These are phyloP conservation scores for Elasticomyces elasticus DNA, from an alignment of 495 filamentous ascomycete genomes.

Conservation along the genomic window DNA sequence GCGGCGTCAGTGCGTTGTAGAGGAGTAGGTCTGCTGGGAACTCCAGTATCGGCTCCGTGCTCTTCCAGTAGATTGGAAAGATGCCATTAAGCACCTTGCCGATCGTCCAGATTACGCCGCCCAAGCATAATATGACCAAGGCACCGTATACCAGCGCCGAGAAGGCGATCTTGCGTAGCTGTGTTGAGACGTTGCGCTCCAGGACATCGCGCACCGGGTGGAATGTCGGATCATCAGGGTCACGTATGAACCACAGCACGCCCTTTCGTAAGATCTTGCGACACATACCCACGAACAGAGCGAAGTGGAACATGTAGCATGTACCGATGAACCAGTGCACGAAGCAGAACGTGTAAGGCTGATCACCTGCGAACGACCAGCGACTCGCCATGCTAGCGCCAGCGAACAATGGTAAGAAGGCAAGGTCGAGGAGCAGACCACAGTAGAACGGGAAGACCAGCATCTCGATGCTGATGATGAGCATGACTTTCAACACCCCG, in stretches of 20 bases:
- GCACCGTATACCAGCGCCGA: constrained; percentile 93
- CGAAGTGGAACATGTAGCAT: constrained; percentile 99
- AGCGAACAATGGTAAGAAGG: constrained; percentile 80
- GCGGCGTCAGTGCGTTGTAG: constrained; percentile 90
- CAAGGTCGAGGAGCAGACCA: constrained; percentile 78
- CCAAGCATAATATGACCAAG: constrained; percentile 83
- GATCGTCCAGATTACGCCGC: constrained; percentile 92
- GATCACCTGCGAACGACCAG: constrained; percentile 60
- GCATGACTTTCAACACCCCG: constrained; percentile 92
- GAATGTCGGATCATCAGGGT: constrained; percentile 97
- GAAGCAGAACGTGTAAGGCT: constrained; percentile 80
- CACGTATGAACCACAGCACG: constrained; percentile 95
- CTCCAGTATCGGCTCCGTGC: constrained; percentile 80
- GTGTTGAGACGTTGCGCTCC: constrained; percentile 82
- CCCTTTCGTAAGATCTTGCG: constrained; percentile 91
- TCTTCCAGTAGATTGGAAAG: constrained; percentile 85
- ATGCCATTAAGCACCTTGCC: constrained; percentile 53
- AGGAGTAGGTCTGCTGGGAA: constrained; percentile 91
- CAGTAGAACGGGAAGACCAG: constrained; percentile 94
- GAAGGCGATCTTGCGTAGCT: constrained; percentile 92
- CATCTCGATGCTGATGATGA: constrained; percentile 99
- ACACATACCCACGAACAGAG: constrained; percentile 97
- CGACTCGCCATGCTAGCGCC: constrained; percentile 64
- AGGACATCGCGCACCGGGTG: constrained; percentile 95
- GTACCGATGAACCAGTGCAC: constrained; percentile 99